Conservation (phyloP, 257 asterid species). For the Solanum boliviense region DNA sequence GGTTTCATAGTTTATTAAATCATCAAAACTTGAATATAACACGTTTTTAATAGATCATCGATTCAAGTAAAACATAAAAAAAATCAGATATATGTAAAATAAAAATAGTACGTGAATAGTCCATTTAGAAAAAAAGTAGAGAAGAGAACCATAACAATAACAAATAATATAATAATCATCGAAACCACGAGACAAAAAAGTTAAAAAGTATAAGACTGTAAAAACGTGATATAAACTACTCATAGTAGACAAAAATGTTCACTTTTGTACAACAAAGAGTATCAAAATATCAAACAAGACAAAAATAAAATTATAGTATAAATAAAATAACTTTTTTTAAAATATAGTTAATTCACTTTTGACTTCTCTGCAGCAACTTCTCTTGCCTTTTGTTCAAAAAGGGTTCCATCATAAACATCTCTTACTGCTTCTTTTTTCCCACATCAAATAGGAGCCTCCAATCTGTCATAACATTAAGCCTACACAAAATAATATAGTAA, state of each 20-base stretch:
- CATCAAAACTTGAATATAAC: no score
- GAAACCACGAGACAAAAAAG: no score
- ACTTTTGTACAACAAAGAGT: background rate
- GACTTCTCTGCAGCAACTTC: constrained; percentile 34
- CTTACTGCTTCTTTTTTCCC: constrained; percentile 46
- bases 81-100: no score
- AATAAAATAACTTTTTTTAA: background rate
- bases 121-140: no score
- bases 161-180: no score
- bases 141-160: no score
- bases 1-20: no score
- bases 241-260: background rate
- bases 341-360: background rate
- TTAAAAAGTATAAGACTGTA: background rate
- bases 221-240: no score
- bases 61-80: no score
- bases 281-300: background rate
- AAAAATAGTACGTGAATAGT: no score
- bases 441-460: constrained; percentile 58
- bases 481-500: constrained; percentile 5
- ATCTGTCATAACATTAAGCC: constrained; percentile 61
- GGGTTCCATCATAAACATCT: constrained; percentile 72
- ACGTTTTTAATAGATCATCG: fast-evolving
- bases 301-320: background rate
- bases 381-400: constrained; percentile 58